Conservation (phyloP, 352 stramenopile species). For the Plasmopara viticola region DNA sequence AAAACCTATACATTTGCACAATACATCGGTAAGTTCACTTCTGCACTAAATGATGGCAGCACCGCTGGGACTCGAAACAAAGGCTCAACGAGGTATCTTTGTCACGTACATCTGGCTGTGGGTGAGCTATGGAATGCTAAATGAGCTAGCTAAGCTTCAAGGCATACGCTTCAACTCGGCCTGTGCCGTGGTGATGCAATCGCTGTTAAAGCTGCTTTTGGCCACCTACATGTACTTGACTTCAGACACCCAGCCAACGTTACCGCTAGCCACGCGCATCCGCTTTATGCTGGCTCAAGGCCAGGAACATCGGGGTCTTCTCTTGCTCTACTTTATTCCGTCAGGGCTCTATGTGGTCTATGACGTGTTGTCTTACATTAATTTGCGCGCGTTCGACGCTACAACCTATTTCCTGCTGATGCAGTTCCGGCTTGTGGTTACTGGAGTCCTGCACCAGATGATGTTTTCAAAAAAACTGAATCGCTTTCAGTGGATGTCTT, state of each 20-base stretch:
- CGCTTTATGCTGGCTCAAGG: constrained; percentile 33
- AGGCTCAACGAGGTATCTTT: constrained; percentile 65
- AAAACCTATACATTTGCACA: background rate
- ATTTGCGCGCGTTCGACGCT: constrained; percentile 65
- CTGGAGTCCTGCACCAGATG: constrained; percentile 63
- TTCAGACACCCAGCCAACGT: constrained; percentile 29
- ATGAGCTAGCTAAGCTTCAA: constrained; percentile 67
- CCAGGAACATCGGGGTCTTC: constrained; percentile 32
- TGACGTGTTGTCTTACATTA: constrained; percentile 81
- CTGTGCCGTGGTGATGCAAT: constrained; percentile 69
- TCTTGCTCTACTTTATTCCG: constrained; percentile 70
- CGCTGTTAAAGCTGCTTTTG: constrained; percentile 60
- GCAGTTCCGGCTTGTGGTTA: constrained; percentile 78
- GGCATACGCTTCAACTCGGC: constrained; percentile 69
- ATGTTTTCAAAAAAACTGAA: constrained; percentile 74
- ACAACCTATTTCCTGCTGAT: constrained; percentile 75
- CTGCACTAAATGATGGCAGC: constrained; percentile 18
- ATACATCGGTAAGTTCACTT: too few relatives aligned
- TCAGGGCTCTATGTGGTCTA: constrained; percentile 76
- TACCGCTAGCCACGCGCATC: constrained; percentile 22
- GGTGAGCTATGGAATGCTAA: constrained; percentile 72
- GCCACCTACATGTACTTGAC: constrained; percentile 65
- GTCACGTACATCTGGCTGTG: constrained; percentile 76
- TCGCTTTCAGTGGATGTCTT: constrained; percentile 70
- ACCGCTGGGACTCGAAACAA: constrained; percentile 67